A percentile compares a stretch with the other conserved stretches of the same genome.
Conservation (phyloP, 768 basidiomycete species). For the Hygrophorus russula region DNA sequence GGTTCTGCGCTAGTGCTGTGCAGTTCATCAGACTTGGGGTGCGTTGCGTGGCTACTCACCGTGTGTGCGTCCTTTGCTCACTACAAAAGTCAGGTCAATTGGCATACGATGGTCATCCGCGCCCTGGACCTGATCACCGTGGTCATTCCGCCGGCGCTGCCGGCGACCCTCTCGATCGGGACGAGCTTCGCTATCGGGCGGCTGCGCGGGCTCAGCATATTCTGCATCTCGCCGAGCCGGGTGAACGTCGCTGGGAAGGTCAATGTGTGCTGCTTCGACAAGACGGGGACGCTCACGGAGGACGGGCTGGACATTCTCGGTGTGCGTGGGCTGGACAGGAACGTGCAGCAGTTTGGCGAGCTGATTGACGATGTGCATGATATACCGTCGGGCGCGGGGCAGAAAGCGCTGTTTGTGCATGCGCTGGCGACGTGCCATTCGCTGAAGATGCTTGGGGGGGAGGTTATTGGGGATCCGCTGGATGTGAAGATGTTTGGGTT, state of each 20-base stretch:
- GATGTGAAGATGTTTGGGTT: slow-evolving; percentile 99
- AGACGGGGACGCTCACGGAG: slow-evolving; percentile 97
- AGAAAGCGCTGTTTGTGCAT: slow-evolving; percentile 83
- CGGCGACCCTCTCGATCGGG: slow-evolving; percentile 94
- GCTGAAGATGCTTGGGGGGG: slow-evolving; percentile 78
- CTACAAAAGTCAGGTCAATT: slow-evolving; percentile 46
- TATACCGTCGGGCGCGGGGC: slow-evolving; percentile 46
- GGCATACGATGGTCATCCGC: slow-evolving; percentile 85
- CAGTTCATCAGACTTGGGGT: slow-evolving; percentile 90
- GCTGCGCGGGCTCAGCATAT: slow-evolving; percentile 79
- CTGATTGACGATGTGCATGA: slow-evolving; percentile 81
- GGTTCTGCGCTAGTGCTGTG: slow-evolving; percentile 84
- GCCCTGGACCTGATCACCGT: slow-evolving; percentile 94
- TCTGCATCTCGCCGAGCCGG: slow-evolving; percentile 92
- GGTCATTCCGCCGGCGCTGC: slow-evolving; percentile 94
- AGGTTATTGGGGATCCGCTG: slow-evolving; percentile 89
- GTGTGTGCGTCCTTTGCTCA: not conserved
- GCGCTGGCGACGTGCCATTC: slow-evolving; percentile 96
- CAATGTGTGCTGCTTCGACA: slow-evolving; percentile 98
- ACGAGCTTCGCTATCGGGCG: slow-evolving; percentile 90
- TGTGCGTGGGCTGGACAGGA: slow-evolving; percentile 75
- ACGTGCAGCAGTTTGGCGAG: slow-evolving; percentile 75
- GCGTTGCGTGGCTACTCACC: no score
- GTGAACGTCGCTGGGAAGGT: slow-evolving; percentile 94
- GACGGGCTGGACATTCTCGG: slow-evolving; percentile 97